Conservation (phyloP, 345 rosid species). For the Euphorbia tirucalli region DNA sequence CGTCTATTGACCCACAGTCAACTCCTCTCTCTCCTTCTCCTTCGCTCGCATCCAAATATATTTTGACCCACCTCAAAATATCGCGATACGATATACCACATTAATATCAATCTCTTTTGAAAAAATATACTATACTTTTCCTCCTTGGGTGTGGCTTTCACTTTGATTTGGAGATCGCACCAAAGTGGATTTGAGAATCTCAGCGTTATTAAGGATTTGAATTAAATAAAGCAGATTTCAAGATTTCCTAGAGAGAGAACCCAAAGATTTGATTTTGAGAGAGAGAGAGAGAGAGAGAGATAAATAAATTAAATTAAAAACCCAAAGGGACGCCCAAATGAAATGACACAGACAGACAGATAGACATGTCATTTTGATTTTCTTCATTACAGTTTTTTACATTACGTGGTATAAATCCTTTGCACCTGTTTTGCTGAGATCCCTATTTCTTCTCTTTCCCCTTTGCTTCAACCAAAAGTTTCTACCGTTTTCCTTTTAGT, state of each 20-base stretch:
- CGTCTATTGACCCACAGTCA: slow-evolving; percentile 33
- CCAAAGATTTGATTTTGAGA: slow-evolving; percentile 50
- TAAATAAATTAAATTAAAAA: too few relatives aligned
- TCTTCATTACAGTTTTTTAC: background rate
- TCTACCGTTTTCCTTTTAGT: background rate
- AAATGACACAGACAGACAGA: too few relatives aligned
- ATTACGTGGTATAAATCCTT: background rate
- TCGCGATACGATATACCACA: slow-evolving; percentile 22
- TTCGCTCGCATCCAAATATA: slow-evolving; percentile 11
- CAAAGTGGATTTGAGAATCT: slow-evolving; percentile 61
- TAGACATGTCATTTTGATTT: slow-evolving; percentile 12
- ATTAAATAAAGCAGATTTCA: slow-evolving; percentile 17
- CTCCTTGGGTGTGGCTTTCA: slow-evolving; percentile 5
- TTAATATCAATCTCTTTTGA: too few relatives aligned
- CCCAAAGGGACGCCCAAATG: background rate
- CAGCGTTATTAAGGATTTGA: slow-evolving; percentile 17
- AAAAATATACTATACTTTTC: background rate
- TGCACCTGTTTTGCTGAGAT: background rate
- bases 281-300: slow-evolving; percentile 23
- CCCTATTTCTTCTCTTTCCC: slow-evolving; percentile 8
- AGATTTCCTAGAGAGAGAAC: slow-evolving; percentile 46
- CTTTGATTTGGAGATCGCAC: slow-evolving; percentile 32
- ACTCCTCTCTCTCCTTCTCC: slow-evolving; percentile 14
- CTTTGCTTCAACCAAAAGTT: background rate
- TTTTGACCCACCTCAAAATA: slow-evolving; percentile 16